A percentile compares a stretch with the other conserved stretches of the same genome.
phyloP scores from a whole-genome alignment of 2,329 filamentous ascomycete genomes.

The Eutypella sp. region DNA sequence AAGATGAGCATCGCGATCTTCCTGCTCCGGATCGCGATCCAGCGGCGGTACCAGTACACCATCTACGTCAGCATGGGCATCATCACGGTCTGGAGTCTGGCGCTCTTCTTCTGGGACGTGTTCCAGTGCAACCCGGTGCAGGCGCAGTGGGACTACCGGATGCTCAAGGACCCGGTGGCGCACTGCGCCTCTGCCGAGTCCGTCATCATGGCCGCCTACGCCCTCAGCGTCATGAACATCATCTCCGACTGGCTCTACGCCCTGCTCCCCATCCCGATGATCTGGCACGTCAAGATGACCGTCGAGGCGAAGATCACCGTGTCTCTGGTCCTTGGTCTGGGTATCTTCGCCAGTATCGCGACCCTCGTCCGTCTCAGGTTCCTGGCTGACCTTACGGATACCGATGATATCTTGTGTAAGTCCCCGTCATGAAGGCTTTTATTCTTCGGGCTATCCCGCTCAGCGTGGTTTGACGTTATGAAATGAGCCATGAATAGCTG shows the following conservation, averaged over 20 bases:
- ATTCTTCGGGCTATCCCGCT: neutral
- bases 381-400: slow-evolving; percentile 38
- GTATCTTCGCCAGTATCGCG: slow-evolving; percentile 50
- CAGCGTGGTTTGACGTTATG: neutral
- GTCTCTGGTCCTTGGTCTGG: slow-evolving; percentile 43
- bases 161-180: slow-evolving; percentile 29
- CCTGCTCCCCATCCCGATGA: slow-evolving; percentile 48
- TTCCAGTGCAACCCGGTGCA: slow-evolving; percentile 43
- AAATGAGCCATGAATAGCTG: neutral
- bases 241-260: slow-evolving; percentile 53
- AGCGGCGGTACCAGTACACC: slow-evolving; percentile 43
- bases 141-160: slow-evolving; percentile 49
- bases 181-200: slow-evolving; percentile 39
- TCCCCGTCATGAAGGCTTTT: neutral
- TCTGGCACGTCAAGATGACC: slow-evolving; percentile 51
- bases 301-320: slow-evolving; percentile 48
- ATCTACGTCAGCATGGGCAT: slow-evolving; percentile 41
- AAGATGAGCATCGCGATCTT: slow-evolving; percentile 53
- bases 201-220: slow-evolving; percentile 45
- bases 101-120: slow-evolving; percentile 47
- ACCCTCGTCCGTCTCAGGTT: slow-evolving; percentile 49
- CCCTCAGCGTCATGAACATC: slow-evolving; percentile 47
- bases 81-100: slow-evolving; percentile 41
- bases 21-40: slow-evolving; percentile 42
- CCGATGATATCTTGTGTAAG: slow-evolving; percentile 45